Conservation (phyloP, 495 filamentous ascomycete genomes). For the Lophiotrema nucula region DNA sequence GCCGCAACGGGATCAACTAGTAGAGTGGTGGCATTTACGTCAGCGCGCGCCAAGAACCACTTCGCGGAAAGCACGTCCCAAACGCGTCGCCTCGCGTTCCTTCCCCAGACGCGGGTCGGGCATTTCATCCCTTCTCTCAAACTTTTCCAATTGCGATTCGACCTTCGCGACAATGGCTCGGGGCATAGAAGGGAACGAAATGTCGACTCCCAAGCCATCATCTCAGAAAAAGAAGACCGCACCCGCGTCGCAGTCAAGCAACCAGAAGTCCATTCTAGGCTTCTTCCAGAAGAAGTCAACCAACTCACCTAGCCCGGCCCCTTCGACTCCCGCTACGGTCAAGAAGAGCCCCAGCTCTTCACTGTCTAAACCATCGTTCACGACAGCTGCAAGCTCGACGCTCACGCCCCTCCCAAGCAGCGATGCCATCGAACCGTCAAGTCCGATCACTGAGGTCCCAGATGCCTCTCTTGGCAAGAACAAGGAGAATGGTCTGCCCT, state of each 20-base stretch:
- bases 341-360: conserved; percentile 39
- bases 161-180: conserved; percentile 36
- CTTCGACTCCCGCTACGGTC: conserved; percentile 44
- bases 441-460: conserved; percentile 48
- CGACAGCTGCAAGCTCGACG: conserved; percentile 26
- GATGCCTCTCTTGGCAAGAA: conserved; percentile 33
- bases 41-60: conserved; percentile 3
- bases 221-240: conserved; percentile 38
- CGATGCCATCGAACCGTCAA: conserved; percentile 58
- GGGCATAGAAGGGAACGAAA: conserved; percentile 46
- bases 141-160: background rate
- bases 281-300: conserved; percentile 75
- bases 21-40: background rate
- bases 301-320: conserved; percentile 46
- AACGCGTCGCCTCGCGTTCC: background rate
- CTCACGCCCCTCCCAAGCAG: conserved; percentile 80
- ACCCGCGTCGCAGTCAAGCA: conserved; percentile 45
- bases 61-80: conserved; percentile 1
- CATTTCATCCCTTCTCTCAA: background rate
- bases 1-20: too few species aligned
- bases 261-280: conserved; percentile 76
- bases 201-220: conserved; percentile 37
- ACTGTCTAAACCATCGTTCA: conserved; percentile 33
- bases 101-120: background rate
- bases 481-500: conserved; percentile 44